Conservation (phyloP, 2,329 filamentous ascomycete species). For the Fusarium sp. region DNA sequence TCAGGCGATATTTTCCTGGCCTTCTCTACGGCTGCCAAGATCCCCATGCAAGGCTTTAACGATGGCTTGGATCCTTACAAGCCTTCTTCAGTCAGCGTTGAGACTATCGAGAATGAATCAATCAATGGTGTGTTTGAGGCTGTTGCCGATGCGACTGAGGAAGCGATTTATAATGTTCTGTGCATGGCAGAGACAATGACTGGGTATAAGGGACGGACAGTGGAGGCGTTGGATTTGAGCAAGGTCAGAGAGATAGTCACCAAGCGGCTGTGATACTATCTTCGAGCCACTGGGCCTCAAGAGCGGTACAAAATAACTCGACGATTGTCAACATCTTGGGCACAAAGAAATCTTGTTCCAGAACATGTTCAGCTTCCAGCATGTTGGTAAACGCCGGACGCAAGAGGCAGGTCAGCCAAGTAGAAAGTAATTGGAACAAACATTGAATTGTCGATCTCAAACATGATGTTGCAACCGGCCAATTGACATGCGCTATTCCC, state of each 20-base stretch:
- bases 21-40: constrained; percentile 69
- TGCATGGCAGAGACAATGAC: constrained; percentile 69
- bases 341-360: not conserved
- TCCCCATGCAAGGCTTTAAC: constrained; percentile 52
- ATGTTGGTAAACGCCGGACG: too few relatives aligned
- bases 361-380: too few relatives aligned
- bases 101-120: constrained; percentile 63
- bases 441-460: too few relatives aligned
- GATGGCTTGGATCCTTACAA: constrained; percentile 54
- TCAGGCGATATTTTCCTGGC: constrained; percentile 76
- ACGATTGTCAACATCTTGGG: too few relatives aligned
- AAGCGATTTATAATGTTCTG: constrained; percentile 73
- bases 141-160: constrained; percentile 71
- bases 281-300: not conserved
- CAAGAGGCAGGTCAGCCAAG: not conserved
- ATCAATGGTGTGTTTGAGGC: constrained; percentile 72
- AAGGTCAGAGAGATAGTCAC: constrained; percentile 59
- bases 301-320: not conserved
- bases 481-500: too few relatives aligned
- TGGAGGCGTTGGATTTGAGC: constrained; percentile 63
- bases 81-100: constrained; percentile 39
- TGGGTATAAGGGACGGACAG: constrained; percentile 60
- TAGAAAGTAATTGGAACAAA: not conserved
- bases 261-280: constrained; percentile 22
- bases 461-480: not conserved